A percentile compares a stretch with the other conserved stretches of the same genome.
Evolutionary conservation across 768 basidiomycete genomes (phyloP).

Genomic region (Cubamyces lactineus): DNA sequence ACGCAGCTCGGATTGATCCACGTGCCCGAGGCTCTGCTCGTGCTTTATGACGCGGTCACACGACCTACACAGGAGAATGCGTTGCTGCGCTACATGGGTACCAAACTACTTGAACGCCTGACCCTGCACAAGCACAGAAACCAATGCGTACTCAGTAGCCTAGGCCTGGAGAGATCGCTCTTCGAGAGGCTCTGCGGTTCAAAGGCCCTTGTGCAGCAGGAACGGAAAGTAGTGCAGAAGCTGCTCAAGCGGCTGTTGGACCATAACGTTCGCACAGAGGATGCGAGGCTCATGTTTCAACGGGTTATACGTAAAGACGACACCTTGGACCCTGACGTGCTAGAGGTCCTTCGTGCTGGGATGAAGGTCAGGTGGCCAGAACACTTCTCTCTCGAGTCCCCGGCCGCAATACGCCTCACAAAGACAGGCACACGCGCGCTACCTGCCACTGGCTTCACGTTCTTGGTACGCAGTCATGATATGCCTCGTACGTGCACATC

Average conservation of each 20-base stretch:
- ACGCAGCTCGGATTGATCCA: conserved; percentile 51
- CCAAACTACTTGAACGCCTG: conserved; percentile 66
- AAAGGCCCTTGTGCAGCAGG: conserved; percentile 42
- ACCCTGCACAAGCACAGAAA: conserved; percentile 67
- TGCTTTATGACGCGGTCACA: conserved; percentile 57
- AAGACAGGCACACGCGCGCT: conserved; percentile 56
- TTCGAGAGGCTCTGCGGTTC: conserved; percentile 49
- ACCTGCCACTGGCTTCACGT: conserved; percentile 67
- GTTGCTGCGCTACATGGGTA: conserved; percentile 53
- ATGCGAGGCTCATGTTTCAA: conserved; percentile 68
- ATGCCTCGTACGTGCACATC: neutral
- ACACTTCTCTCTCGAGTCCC: conserved; percentile 70
- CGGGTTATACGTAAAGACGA: conserved; percentile 52
- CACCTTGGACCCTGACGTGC: conserved; percentile 60
- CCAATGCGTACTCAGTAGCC: conserved; percentile 63
- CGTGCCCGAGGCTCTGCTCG: conserved; percentile 61
- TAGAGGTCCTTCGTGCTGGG: conserved; percentile 70
- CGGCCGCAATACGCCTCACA: conserved; percentile 52
- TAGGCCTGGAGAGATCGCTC: conserved; percentile 57
- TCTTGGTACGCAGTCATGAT: conserved; percentile 53
- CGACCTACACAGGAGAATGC: conserved; percentile 40
- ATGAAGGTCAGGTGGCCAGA: conserved; percentile 80
- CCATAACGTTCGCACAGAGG: conserved; percentile 68
- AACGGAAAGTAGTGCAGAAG: conserved; percentile 61
- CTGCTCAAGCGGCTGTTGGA: conserved; percentile 71